Conservation (phyloP, 2,329 filamentous ascomycete genomes). For the Tolypocladium ovalisporum region DNA sequence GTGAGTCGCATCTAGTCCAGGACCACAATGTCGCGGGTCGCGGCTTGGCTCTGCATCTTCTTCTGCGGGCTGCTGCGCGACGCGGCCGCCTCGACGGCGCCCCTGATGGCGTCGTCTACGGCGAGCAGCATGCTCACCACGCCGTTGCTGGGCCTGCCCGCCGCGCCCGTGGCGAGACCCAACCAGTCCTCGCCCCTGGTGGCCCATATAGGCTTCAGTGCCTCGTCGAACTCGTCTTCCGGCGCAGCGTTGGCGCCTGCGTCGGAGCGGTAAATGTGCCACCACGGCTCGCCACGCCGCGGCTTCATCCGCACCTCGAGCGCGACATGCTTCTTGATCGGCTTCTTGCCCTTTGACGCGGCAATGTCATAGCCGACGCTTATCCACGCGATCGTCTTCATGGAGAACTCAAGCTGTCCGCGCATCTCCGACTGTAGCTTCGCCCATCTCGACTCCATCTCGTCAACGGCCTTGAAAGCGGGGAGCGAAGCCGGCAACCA, state of each 20-base stretch:
- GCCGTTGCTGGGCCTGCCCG: constrained; percentile 25
- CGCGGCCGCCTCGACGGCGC: constrained; percentile 8
- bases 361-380: constrained; percentile 40
- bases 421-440: constrained; percentile 27
- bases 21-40: constrained; percentile 3
- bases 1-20: constrained; percentile 3
- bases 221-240: constrained; percentile 24
- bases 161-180: constrained; percentile 36
- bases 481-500: constrained; percentile 52
- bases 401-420: constrained; percentile 38
- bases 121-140: constrained; percentile 36
- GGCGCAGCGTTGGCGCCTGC: constrained; percentile 7
- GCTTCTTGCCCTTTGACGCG: constrained; percentile 9
- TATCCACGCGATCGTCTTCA: constrained; percentile 46
- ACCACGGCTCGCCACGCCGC: constrained; percentile 37
- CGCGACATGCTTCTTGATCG: constrained; percentile 25
- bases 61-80: neutral
- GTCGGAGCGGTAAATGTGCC: constrained; percentile 33
- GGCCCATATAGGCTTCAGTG: constrained; percentile 35
- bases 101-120: constrained; percentile 35
- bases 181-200: constrained; percentile 32
- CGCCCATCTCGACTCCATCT: constrained; percentile 46
- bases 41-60: neutral
- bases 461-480: constrained; percentile 49
- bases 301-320: constrained; percentile 41